Evolutionary conservation across 257 asterid genomes (phyloP).

Genomic region (Gentiana macrophylla): DNA sequence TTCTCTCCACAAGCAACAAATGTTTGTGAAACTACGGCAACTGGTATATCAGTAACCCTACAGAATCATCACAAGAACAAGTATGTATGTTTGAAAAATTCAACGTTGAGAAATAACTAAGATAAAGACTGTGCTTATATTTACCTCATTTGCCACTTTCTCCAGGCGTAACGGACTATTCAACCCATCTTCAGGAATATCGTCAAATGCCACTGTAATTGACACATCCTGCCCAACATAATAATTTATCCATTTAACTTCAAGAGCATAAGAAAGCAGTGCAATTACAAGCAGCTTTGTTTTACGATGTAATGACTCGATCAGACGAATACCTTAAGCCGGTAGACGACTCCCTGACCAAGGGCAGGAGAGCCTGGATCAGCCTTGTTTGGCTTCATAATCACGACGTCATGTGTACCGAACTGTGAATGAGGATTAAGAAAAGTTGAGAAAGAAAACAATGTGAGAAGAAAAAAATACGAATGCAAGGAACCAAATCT

Average conservation of each 20-base stretch:
- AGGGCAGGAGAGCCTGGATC: slow-evolving; percentile 82
- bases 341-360: slow-evolving; percentile 94
- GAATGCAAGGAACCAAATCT: too few species aligned
- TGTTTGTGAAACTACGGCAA: neutral
- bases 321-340: slow-evolving; percentile 54
- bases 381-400: slow-evolving; percentile 82
- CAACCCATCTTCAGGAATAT: slow-evolving; percentile 91
- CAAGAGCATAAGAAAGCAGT: neutral
- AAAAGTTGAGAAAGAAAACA: slow-evolving; percentile 10
- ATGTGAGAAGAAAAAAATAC: neutral
- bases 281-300: neutral
- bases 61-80: too few species aligned
- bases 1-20: neutral
- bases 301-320: neutral
- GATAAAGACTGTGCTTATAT: neutral
- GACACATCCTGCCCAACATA: slow-evolving; percentile 69
- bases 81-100: neutral
- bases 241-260: slow-evolving; percentile 11
- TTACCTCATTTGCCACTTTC: slow-evolving; percentile 92
- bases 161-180: slow-evolving; percentile 84
- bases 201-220: slow-evolving; percentile 86
- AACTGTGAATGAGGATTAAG: slow-evolving; percentile 35
- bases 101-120: slow-evolving; percentile 1
- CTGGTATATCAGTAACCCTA: too few species aligned
- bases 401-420: slow-evolving; percentile 89